Conservation (phyloP, 176 grass and related monocot species). For the Musa schizocarpa region DNA sequence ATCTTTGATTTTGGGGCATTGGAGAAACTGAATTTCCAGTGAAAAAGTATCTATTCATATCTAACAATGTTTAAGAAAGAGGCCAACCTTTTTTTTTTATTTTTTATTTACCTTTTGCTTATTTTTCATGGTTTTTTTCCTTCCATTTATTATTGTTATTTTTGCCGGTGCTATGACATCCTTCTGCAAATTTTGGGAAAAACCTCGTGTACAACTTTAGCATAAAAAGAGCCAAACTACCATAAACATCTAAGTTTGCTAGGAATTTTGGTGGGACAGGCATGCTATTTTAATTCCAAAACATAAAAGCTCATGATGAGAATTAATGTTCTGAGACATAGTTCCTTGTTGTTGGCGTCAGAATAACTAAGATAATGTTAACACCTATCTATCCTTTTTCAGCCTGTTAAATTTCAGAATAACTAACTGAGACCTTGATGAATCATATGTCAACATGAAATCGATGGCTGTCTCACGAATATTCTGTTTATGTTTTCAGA, state of each 20-base stretch:
- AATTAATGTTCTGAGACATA: not conserved
- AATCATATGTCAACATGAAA: not conserved
- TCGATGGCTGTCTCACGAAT: not conserved
- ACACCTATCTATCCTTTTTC: too few relatives aligned
- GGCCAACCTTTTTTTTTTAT: too few relatives aligned
- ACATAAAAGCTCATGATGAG: not conserved
- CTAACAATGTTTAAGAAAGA: too few relatives aligned
- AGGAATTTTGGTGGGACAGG: not conserved
- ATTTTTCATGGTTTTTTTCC: not conserved
- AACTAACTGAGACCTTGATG: not conserved
- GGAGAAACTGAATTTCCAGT: not conserved
- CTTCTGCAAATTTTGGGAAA: too few relatives aligned
- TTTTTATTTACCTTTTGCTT: not conserved
- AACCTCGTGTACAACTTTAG: too few relatives aligned
- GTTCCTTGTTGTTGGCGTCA: too few relatives aligned
- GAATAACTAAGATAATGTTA: too few relatives aligned
- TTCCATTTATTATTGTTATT: too few relatives aligned
- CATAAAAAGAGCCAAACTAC: too few relatives aligned
- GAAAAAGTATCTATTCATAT: too few relatives aligned
- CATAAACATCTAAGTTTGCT: too few relatives aligned
- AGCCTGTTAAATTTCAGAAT: not conserved
- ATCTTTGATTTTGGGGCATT: not conserved
- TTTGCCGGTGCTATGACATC: too few relatives aligned
- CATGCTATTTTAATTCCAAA: not conserved
- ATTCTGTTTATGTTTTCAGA: slow-evolving; percentile 32